Conservation (phyloP, 306 rosid genomes). For the Oemleria cerasiformis region DNA sequence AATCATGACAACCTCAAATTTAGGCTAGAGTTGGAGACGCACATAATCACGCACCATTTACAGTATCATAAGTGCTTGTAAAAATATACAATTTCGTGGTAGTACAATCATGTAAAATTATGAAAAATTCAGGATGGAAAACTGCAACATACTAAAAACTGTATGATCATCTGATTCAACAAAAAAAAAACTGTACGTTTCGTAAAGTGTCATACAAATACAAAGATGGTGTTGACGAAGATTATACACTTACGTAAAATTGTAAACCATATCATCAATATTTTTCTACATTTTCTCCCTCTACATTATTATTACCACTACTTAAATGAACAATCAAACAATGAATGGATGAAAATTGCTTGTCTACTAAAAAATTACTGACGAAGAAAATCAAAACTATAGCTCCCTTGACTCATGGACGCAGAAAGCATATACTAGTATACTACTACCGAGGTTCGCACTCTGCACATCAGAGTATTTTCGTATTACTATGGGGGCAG, state of each 20-base stretch:
- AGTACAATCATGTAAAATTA: no score
- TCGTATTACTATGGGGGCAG: neutral
- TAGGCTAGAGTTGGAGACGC: no score
- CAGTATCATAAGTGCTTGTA: no score
- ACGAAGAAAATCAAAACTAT: slow-evolving; percentile 28
- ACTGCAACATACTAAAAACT: no score
- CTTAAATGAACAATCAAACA: slow-evolving; percentile 58
- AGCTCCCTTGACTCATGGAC: slow-evolving; percentile 28
- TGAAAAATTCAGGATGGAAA: no score
- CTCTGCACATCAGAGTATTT: slow-evolving; percentile 7
- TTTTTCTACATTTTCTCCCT: slow-evolving; percentile 28
- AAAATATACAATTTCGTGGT: no score
- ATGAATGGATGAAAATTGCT: slow-evolving; percentile 54
- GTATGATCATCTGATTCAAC: neutral
- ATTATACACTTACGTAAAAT: slow-evolving; percentile 17
- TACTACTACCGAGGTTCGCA: slow-evolving; percentile 10
- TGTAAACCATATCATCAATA: slow-evolving; percentile 22
- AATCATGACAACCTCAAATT: no score
- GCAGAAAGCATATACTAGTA: slow-evolving; percentile 11
- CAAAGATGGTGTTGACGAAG: slow-evolving; percentile 5
- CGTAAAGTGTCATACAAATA: neutral
- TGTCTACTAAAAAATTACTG: slow-evolving; percentile 29
- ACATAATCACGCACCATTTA: no score
- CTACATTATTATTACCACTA: slow-evolving; percentile 30
- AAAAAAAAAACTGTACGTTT: slow-evolving; percentile 9